Conservation (phyloP, 345 rosid genomes). For the Rhizophora apiculata region DNA sequence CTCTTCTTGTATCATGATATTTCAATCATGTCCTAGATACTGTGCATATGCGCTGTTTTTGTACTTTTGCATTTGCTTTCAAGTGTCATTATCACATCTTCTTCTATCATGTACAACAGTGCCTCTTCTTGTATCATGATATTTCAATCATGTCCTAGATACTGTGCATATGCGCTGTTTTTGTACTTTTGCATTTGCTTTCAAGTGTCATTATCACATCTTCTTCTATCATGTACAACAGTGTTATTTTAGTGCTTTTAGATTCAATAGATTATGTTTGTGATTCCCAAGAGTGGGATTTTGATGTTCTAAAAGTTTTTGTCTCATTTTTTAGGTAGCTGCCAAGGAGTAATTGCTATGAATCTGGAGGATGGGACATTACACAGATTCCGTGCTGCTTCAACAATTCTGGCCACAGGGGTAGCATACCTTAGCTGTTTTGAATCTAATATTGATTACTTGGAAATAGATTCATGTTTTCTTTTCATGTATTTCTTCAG, state of each 20-base stretch:
- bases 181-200: too few species aligned
- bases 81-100: too few species aligned
- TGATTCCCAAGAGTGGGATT: background rate
- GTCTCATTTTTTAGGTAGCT: conserved; percentile 58
- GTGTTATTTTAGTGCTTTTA: too few species aligned
- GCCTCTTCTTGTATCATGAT: background rate
- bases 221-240: too few species aligned
- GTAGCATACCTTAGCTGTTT: conserved; percentile 28
- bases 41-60: background rate
- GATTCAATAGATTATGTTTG: background rate
- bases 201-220: too few species aligned
- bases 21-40: background rate
- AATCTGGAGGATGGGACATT: conserved; percentile 98
- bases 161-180: background rate
- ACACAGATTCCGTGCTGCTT: conserved; percentile 73
- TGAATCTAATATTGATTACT: background rate
- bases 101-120: too few species aligned
- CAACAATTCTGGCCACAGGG: conserved; percentile 97
- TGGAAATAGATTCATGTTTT: background rate
- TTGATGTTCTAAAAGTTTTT: conserved; percentile 3
- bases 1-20: background rate
- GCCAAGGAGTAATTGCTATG: conserved; percentile 94
- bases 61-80: too few species aligned
- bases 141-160: background rate
- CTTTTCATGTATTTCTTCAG: conserved; percentile 37